Base-by-base conservation (phyloP, 2,329 filamentous ascomycete genomes). In the Penicillium brasilianum region DNA sequence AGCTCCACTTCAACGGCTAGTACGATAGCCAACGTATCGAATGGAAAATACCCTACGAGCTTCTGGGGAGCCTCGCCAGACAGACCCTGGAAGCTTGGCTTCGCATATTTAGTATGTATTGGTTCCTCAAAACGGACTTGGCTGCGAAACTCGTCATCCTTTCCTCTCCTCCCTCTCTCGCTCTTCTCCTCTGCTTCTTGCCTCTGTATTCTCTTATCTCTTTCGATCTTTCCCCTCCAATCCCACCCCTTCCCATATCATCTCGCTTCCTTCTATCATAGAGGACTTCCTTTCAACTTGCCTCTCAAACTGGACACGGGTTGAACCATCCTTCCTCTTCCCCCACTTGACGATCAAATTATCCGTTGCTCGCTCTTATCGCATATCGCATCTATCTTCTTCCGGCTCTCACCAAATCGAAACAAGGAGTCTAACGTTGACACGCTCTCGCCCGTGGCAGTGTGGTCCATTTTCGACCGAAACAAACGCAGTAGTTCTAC, bases 1-100 rank as follows among this genome's bases (percentile, higher is more conserved):
- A 30, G 54, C 54, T 67, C 64, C 64, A 65, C 64, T 58, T 22
- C 43, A 63, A 60, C 62, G 52, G 57, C 57, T 57, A 59, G 60
- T 61, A 58, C 58, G 50, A 60, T 62, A 63, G 62, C 48, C 58
- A 58, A 39, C 48, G 55, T 64, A 62, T 64, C 50, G 58, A 46
- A 43, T 59, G 57, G 20, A 57, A 58, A 58, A 57, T 63, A 50
- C 41, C 9, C 41, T 58, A 44, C 36, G 58, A 63, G 58, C 56
- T 63, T 66, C 62, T 66, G 54, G 60, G 51, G 65, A 65, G 64
- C 58, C 61, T 68, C 62, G 58, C 52, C 51, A 56, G 57, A 62
- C 56, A 65, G 63, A 69, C 63, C 65, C 63, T 67, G 59, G 66
- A 66, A 69, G 67, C 67, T 69, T 69, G 67, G 67, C 67, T 57